Base-by-base conservation (phyloP, 2,329 filamentous ascomycete genomes). In the Alternaria gansuensis region DNA sequence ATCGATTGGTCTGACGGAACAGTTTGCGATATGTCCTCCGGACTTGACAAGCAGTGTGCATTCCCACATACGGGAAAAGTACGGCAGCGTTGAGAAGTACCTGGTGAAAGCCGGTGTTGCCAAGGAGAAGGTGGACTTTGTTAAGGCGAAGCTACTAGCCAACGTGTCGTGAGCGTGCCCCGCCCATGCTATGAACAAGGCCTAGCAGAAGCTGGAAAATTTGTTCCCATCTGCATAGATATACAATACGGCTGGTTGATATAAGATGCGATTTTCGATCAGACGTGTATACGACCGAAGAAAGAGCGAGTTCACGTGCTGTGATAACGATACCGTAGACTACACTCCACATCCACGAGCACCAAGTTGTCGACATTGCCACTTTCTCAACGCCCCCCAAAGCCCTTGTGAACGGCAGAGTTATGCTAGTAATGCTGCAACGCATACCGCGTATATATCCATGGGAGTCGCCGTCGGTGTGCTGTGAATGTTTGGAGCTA, bases 81-180 rank as follows among this genome's bases (percentile, higher is more conserved):
- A 92, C 75, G 90, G 90, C 1, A 88, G 90, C 2, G 79, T 92
- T 1, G 78, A 85, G 33, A 76, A 72, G 9, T 96, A 96, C 77
- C 77, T 94, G 56, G 80, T 84, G 57, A 74, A 75, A 2, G 88
- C 90, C 70, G 90, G 89, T 5, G 77, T 83, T 31, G 69, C 57
- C 3, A 62, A 44, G 23, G 75, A 79, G 56, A 74, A 76, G 67
- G 66, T 76, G 56, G 69, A 72, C 36, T 62, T 64, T 29, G 64
- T 82, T 11, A 78, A 67, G 60, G 52, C 58, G 40, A 72, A 75
- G 53, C 60, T 80, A 43, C 64, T 66, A 49, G 67, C 57, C n/a
- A 60, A 66, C 53, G 54, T 51, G 57, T 66, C 57, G 49, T 61
- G 48, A 59, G 14, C 23, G 17, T 33, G 36, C 37, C 33, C 39